Conservation (phyloP, 352 stramenopile species). For the Phytophthora fragariaefolia region DNA sequence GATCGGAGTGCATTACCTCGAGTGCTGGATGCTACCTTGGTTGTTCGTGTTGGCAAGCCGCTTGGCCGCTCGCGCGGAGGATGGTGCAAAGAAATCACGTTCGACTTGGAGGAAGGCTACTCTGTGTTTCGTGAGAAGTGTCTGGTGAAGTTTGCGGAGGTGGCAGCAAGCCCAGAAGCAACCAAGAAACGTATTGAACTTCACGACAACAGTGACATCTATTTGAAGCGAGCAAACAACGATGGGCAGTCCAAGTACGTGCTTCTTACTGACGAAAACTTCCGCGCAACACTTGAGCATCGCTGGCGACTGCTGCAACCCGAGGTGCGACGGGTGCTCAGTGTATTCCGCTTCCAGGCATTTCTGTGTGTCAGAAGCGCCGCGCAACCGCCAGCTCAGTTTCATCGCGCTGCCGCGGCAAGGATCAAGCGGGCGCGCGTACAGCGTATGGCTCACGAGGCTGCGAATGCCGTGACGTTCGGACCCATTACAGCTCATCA, state of each 20-base stretch:
- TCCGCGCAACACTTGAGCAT: not conserved
- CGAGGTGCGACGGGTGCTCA: not conserved
- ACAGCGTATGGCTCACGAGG: conserved; percentile 9
- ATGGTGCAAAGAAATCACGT: too few species aligned
- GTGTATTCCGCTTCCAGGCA: conserved; percentile 1
- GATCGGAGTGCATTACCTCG: too few species aligned
- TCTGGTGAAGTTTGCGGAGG: too few species aligned
- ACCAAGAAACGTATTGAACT: too few species aligned
- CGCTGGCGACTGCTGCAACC: conserved; percentile 6
- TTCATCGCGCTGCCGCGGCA: conserved; percentile 5
- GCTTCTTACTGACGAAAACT: too few species aligned
- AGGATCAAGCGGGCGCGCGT: not conserved
- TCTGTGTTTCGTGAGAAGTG: too few species aligned
- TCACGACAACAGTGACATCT: conserved; percentile 1
- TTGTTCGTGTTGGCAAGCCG: not conserved
- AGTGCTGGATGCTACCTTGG: too few species aligned
- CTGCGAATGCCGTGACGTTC: not conserved
- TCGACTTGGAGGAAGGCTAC: too few species aligned
- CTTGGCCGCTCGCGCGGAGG: conserved; percentile 1
- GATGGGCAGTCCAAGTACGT: too few species aligned
- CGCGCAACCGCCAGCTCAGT: not conserved
- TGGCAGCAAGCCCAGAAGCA: too few species aligned
- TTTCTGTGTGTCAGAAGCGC: conserved; percentile 5
- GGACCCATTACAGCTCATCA: not conserved
- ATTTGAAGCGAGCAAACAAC: too few species aligned